phyloP scores from a whole-genome alignment of 2,329 filamentous ascomycete genomes.

The Pseudogymnoascus sp. region DNA sequence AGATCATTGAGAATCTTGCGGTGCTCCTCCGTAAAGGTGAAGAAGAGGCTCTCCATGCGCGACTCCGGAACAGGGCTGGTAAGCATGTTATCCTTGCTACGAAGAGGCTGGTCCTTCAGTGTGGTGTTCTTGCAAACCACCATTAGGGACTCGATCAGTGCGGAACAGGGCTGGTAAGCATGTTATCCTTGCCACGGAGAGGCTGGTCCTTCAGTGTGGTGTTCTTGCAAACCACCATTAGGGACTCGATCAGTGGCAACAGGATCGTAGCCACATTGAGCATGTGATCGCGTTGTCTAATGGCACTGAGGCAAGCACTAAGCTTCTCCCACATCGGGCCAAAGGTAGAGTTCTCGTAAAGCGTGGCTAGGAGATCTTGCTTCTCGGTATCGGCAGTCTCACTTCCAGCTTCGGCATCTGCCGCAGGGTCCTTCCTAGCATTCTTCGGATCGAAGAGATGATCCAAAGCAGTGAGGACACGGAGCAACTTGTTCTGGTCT shows the following conservation, averaged over 20 bases:
- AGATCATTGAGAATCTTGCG: conserved; percentile 96
- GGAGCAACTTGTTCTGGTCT: conserved; percentile 90
- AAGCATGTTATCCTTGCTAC: conserved; percentile 58
- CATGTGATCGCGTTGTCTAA: conserved; percentile 88
- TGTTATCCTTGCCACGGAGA: conserved; percentile 51
- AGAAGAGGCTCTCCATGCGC: conserved; percentile 84
- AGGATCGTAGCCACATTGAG: conserved; percentile 95
- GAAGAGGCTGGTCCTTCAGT: conserved; percentile 27
- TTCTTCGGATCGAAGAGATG: conserved; percentile 86
- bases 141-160: conserved; percentile 93
- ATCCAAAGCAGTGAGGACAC: conserved; percentile 87
- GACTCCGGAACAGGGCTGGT: conserved; percentile 72
- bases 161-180: conserved; percentile 66
- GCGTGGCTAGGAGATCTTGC: conserved; percentile 73
- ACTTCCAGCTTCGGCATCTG: conserved; percentile 43
- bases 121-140: conserved; percentile 98
- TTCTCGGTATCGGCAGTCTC: conserved; percentile 54
- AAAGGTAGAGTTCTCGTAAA: conserved; percentile 89
- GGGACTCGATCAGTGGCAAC: conserved; percentile 83
- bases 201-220: conserved; percentile 48
- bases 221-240: conserved; percentile 99
- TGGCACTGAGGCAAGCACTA: conserved; percentile 78
- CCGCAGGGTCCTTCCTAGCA: conserved; percentile 35
- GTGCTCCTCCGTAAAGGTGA: conserved; percentile 94
- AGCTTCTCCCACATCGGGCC: conserved; percentile 86